Conservation (phyloP, 164 flowering plant genomes). For the Santalum album region DNA sequence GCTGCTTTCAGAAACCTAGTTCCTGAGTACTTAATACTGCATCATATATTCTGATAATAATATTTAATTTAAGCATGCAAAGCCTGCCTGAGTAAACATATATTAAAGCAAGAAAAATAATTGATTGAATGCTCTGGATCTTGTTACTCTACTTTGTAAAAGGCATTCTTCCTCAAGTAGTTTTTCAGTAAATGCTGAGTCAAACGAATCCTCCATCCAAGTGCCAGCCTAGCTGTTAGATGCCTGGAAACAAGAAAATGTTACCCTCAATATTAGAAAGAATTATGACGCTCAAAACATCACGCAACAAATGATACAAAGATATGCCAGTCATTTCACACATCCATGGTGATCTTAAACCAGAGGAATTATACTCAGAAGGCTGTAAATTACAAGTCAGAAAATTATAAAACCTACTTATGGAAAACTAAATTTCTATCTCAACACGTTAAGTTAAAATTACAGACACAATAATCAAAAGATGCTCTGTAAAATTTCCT, state of each 20-base stretch:
- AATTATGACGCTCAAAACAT: no score
- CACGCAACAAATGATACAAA: no score
- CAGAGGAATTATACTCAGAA: no score
- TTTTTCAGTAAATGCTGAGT: conserved; percentile 77
- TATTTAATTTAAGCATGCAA: neutral
- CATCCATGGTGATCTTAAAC: no score
- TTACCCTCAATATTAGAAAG: neutral
- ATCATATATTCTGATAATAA: neutral
- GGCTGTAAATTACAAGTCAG: no score
- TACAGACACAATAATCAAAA: no score
- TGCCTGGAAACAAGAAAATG: conserved; percentile 38
- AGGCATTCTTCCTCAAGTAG: conserved; percentile 80
- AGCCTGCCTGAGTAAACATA: neutral
- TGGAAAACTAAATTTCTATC: no score
- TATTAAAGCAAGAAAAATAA: neutral
- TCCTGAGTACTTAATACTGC: neutral
- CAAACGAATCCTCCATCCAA: conserved; percentile 94
- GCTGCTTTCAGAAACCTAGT: neutral
- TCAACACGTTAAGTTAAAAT: no score
- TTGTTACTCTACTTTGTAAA: conserved; percentile 65
- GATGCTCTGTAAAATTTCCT: no score
- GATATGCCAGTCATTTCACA: no score
- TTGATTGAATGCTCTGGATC: neutral
- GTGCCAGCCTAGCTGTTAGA: conserved; percentile 75
- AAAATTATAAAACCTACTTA: no score